Conservation (phyloP, 768 basidiomycete species). For the Lactarius indigo region DNA sequence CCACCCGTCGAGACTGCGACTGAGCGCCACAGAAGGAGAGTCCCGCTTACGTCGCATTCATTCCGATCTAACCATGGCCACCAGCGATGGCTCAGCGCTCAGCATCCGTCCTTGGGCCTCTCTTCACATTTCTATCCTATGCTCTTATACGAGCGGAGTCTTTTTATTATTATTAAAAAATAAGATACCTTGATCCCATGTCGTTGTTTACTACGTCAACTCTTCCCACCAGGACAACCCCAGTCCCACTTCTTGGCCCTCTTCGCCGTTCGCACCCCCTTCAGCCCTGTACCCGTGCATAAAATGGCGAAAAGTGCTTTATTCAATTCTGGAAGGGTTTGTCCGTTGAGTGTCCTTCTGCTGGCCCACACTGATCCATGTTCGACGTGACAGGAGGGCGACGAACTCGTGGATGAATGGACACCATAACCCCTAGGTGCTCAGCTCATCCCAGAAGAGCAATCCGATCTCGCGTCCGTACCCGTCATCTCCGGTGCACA, state of each 20-base stretch:
- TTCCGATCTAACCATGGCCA: neutral
- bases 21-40: no score
- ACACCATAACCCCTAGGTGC: slow-evolving; percentile 75
- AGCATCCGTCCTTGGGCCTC: slow-evolving; percentile 41
- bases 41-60: neutral
- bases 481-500: slow-evolving; percentile 78
- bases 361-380: neutral
- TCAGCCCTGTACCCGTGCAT: slow-evolving; percentile 84
- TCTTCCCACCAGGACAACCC: slow-evolving; percentile 97
- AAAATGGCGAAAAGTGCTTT: slow-evolving; percentile 81
- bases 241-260: slow-evolving; percentile 57
- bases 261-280: slow-evolving; percentile 86
- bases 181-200: slow-evolving; percentile 76
- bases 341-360: neutral
- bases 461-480: slow-evolving; percentile 65
- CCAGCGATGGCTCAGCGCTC: slow-evolving; percentile 37
- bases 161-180: slow-evolving; percentile 67
- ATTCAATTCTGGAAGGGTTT: slow-evolving; percentile 82
- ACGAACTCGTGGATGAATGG: slow-evolving; percentile 97
- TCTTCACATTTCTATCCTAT: slow-evolving; percentile 65
- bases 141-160: slow-evolving; percentile 56
- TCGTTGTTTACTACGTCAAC: slow-evolving; percentile 86
- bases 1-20: no score
- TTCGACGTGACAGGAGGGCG: slow-evolving; percentile 69
- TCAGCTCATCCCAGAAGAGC: slow-evolving; percentile 56